Conservation (phyloP, 768 basidiomycete species). For the Podaxis sp. region DNA sequence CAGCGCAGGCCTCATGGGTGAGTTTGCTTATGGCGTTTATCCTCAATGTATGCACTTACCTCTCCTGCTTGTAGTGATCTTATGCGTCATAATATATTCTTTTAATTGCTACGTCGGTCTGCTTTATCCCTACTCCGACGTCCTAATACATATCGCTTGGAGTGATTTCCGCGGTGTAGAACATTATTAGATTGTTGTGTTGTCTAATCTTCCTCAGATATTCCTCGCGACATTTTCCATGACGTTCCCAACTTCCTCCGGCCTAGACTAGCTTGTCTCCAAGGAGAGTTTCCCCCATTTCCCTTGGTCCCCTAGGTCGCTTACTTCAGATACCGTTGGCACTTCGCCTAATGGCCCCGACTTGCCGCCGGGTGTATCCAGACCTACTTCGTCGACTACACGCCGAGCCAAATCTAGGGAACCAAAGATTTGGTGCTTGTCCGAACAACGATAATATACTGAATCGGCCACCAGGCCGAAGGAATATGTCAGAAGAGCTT, state of each 20-base stretch:
- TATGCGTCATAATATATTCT: too few species aligned
- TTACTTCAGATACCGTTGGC: slow-evolving; percentile 9
- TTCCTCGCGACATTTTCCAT: neutral
- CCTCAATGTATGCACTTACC: too few species aligned
- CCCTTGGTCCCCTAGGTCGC: slow-evolving; percentile 5
- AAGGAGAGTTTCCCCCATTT: slow-evolving; percentile 6
- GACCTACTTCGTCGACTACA: slow-evolving; percentile 1
- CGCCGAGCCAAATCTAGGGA: slow-evolving; percentile 1
- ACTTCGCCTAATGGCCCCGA: slow-evolving; percentile 4
- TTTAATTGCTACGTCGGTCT: too few species aligned
- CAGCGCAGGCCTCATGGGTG: neutral
- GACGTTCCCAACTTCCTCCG: slow-evolving; percentile 1
- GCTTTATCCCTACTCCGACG: too few species aligned
- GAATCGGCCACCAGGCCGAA: slow-evolving; percentile 86
- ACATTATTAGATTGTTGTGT: neutral
- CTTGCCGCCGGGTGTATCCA: neutral
- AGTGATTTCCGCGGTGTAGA: too few species aligned
- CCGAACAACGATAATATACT: slow-evolving; percentile 68
- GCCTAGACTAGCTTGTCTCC: neutral
- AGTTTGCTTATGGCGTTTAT: too few species aligned
- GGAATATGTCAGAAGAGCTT: neutral
- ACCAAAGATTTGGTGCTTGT: slow-evolving; percentile 5
- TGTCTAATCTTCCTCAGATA: neutral
- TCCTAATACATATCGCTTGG: too few species aligned
- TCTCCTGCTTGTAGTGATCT: too few species aligned